Conservation (phyloP, 2,329 filamentous ascomycete species). For the Thermomyces lanuginosus region DNA sequence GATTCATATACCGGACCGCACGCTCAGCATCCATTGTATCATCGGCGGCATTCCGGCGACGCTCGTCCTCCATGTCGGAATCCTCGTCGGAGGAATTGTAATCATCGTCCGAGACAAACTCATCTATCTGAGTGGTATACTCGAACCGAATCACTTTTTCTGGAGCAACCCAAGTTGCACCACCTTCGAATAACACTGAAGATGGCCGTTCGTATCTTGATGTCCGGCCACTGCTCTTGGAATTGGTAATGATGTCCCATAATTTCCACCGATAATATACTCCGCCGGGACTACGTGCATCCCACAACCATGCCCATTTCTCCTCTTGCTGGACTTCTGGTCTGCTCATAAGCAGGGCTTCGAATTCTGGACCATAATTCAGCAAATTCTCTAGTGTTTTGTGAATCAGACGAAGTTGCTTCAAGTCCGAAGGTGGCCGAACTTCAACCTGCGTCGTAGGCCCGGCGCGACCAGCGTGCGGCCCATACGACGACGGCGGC, state of each 20-base stretch:
- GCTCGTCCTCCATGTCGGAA: constrained; percentile 29
- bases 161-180: constrained; percentile 61
- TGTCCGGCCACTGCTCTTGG: constrained; percentile 30
- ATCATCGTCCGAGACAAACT: constrained; percentile 68
- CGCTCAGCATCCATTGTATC: constrained; percentile 22
- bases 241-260: constrained; percentile 68
- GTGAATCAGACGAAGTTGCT: constrained; percentile 68
- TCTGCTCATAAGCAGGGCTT: constrained; percentile 78
- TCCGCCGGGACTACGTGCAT: constrained; percentile 59
- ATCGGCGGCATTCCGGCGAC: constrained; percentile 29
- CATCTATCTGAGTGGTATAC: constrained; percentile 57
- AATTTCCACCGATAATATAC: constrained; percentile 88
- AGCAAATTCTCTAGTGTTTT: constrained; percentile 69
- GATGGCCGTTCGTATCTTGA: constrained; percentile 46
- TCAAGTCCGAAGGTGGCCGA: constrained; percentile 58
- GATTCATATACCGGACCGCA: constrained; percentile 56
- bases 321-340: constrained; percentile 71
- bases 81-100: constrained; percentile 78
- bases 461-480: constrained; percentile 30
- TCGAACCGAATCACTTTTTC: constrained; percentile 62
- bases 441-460: constrained; percentile 52
- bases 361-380: constrained; percentile 69
- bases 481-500: constrained; percentile 55
- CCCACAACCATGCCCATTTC: constrained; percentile 89
- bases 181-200: constrained; percentile 52